Percentiles rank a stretch among this genome's conserved stretches.
Conservation (phyloP, 805 yeast genomes). For the Ogataea thermomethanolica region DNA sequence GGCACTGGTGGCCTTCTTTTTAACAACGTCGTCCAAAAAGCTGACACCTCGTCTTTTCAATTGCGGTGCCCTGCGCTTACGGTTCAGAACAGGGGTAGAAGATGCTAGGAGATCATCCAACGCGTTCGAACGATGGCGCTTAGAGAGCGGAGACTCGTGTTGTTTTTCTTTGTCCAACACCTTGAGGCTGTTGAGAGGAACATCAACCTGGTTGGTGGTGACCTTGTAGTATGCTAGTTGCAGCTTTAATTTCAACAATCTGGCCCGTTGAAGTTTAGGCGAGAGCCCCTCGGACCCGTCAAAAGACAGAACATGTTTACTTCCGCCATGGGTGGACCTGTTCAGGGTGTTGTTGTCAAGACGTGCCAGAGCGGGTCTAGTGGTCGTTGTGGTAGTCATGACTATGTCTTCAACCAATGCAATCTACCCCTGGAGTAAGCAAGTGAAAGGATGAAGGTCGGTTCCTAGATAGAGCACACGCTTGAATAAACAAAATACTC, state of each 20-base stretch:
- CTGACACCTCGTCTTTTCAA: constrained; percentile 13
- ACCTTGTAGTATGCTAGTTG: constrained; percentile 52
- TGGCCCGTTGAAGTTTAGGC: constrained; percentile 34
- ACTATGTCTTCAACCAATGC: not conserved
- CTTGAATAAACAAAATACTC: constrained; percentile 16
- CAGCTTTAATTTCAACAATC: constrained; percentile 44
- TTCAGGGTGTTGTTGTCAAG: constrained; percentile 2
- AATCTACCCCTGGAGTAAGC: constrained; percentile 2
- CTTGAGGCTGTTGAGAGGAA: constrained; percentile 32
- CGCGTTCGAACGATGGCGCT: constrained; percentile 24
- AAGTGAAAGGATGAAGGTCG: constrained; percentile 1
- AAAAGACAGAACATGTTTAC: constrained; percentile 1
- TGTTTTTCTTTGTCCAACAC: constrained; percentile 13
- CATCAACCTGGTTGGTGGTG: constrained; percentile 43
- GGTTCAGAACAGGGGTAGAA: constrained; percentile 25
- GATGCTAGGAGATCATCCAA: constrained; percentile 36
- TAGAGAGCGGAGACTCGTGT: constrained; percentile 10
- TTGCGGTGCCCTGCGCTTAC: constrained; percentile 5
- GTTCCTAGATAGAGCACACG: constrained; percentile 9
- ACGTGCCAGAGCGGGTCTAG: constrained; percentile 9
- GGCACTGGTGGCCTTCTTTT: constrained; percentile 27
- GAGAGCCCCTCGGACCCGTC: constrained; percentile 13
- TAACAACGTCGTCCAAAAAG: constrained; percentile 27
- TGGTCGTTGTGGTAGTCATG: constrained; percentile 17
- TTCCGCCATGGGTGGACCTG: not conserved